Evolutionary conservation across 2,329 filamentous ascomycete genomes (phyloP), one percentile per base, ranked within the genome.

Genomic region (Phyllosticta citribraziliensis): DNA sequence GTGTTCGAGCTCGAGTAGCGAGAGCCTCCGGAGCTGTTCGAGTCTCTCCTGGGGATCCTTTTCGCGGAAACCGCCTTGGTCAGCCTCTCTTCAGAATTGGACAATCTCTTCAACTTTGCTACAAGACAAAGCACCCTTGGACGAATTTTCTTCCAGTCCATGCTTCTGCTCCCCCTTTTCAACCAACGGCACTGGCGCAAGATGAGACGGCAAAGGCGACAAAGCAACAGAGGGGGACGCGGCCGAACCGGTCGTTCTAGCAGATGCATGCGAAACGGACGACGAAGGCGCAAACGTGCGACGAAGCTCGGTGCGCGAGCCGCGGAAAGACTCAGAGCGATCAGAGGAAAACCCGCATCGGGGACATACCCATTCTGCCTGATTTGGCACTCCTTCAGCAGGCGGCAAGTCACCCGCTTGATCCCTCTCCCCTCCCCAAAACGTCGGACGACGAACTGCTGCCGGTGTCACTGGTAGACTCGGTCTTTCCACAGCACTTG

Each of bases 351-450:
- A 73, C 27, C 68, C 68, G 64, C 69, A 74, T 62, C 67, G 64
- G 20, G 69, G 81, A 90, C 90, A 88, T 91, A 96, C 91, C 93
- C 93, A 97, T 75, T 96, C 90, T 72, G 84, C 82, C 81, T 96
- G 92, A 73, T 84, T 81, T 64, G 92, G 91, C 65, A 96, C 91
- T 57, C 91, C 92, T 72, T 89, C 84, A 56, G 92, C 91, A 65
- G 79, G 79, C 64, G 90, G 90, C 66, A 96, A 79, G 69, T 81
- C 79, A 64, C 80, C 81, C 65, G 78, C 75, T 47, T 78, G 78
- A 63, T 84, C 78, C 57, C 79, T 79, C 63, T 83, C 83, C 25
- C 78, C 78, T 57, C 82, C 85, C 87, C 86, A 90, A 72, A 88
- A 88, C 57, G 78, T 86, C 35, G 82, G 79, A 67, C 88, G 81